Conservation (phyloP, 331 rosid genomes). For the Acacia concinna region DNA sequence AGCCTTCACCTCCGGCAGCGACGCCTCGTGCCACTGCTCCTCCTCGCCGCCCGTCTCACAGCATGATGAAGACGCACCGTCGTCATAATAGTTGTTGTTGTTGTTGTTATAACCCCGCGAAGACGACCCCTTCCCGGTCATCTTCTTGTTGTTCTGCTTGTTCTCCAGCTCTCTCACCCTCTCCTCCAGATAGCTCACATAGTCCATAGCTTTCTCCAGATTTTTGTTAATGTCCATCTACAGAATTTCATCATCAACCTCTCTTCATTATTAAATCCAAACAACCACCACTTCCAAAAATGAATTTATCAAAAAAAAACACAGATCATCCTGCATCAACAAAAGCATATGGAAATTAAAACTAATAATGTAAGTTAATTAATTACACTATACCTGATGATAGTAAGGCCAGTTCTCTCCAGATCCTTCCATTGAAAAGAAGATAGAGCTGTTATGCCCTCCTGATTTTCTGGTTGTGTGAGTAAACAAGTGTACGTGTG, state of each 20-base stretch:
- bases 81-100: not conserved
- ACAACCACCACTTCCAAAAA: not conserved
- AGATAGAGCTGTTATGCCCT: too few relatives aligned
- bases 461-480: too few relatives aligned
- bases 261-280: not conserved
- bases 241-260: not conserved
- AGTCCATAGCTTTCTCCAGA: conserved; percentile 59
- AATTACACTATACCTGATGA: conserved; percentile 12
- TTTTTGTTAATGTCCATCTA: conserved; percentile 65
- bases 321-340: not conserved
- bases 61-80: conserved; percentile 38
- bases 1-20: conserved; percentile 58
- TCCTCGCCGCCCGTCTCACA: conserved; percentile 31
- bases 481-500: too few relatives aligned
- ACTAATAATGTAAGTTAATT: too few relatives aligned
- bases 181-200: conserved; percentile 61
- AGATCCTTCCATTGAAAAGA: not conserved
- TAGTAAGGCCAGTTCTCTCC: conserved; percentile 3
- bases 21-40: not conserved
- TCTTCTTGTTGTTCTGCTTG: conserved; percentile 21
- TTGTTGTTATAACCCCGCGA: not conserved
- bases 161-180: conserved; percentile 56
- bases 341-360: too few relatives aligned
- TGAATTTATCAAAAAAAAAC: too few relatives aligned
- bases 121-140: not conserved